Base-by-base conservation (phyloP, 495 filamentous ascomycete species). In the Tuber calosporum region DNA sequence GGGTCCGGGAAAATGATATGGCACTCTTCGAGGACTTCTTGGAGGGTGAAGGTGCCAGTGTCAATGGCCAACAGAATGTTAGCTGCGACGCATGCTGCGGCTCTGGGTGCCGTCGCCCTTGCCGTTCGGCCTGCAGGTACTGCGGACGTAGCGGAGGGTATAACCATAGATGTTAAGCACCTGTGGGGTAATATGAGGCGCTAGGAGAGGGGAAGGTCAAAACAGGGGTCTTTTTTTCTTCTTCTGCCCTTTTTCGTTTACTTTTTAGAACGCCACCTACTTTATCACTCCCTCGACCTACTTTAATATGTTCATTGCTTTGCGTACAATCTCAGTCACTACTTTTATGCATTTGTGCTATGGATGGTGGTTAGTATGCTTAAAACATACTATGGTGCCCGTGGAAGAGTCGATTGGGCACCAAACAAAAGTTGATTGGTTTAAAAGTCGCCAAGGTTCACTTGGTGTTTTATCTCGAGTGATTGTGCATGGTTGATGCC, bases 31-130 rank as follows among this genome's bases (percentile, higher is more conserved):
- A 82, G 62, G 80, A 81, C 72, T 72, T 72, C 41, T 73, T 77
- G 66, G 77, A 79, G 72, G 79, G 79, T 34, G 79, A 81, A 43
- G 71, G 74, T 19, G 73, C 81, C 3, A 82, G 79, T 75, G 38
- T 81, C 43, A 81, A 81, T 67, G 73, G 73, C 36, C 79, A 81
- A 68, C 77, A 82, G 74, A 81, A 81, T 75, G 80, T 78, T 17
- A 79, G 74, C 71, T 38, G 36, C 36, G 70, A 72, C 53, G 5
- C 66, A n/a, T 41, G 45, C 30, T 26, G n/a, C 8, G 17, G 41
- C 37, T 17, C 53, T 34, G 26, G 53, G 4, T 34, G 17, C 34
- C 26, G 26, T 34, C 53, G 53, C 53, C 53, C 26, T 3, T 15
- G 13, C 26, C 30, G 26, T 19, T 15, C 4, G 1, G 26, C 22